Base-by-base conservation (phyloP, 2,329 filamentous ascomycete genomes). In the Exophiala oligosperma region DNA sequence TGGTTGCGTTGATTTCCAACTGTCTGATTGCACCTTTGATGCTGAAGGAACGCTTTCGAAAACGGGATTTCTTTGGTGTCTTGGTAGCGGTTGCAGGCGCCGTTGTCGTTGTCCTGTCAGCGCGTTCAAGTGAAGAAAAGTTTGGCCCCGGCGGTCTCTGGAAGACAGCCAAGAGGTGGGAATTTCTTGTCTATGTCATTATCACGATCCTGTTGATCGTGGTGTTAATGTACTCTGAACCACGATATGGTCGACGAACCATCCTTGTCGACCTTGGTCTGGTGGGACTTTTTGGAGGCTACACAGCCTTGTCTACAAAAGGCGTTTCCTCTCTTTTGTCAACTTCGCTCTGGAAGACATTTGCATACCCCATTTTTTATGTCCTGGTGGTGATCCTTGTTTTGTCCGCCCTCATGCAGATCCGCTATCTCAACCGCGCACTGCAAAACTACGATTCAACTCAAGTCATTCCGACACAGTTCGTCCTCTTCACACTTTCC, bases 391-490 rank as follows among this genome's bases (percentile, higher is more conserved):
- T 89, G 51, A 82, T 97, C 49, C 82, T 99, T 26, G 80, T 94
- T 17, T 83, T 79, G 47, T 97, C 93, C 1, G 94, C 94, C 5
- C 79, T 99, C 59, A 92, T 97, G 89, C 94, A 99, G 76, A 93
- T 99, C 67, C 93, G 91, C 71, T 99, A 97, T 71, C 84, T 99
- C 71, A 99, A 97, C 76, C 90, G 85, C 52, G 87, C 88, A 1
- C 79, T 99, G 52, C 92, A 97, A 72, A 86, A 90, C 48, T 99
- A 97, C 77, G 91, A 97, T 73, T 96, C 94, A 5, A 99, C 94
- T 0, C 92, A 97, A 72, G 94, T 99, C 66, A 99, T 99, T 63
- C 94, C 94, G 0, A 94, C 94, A 12, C 94, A 99, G 70, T 99
- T 99, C 68, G 94, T 99, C 50, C 84, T 95, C 63, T 99, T 99